Evolutionary conservation across 768 basidiomycete species (phyloP).

Genomic region (Rhodotorula graminis): DNA sequence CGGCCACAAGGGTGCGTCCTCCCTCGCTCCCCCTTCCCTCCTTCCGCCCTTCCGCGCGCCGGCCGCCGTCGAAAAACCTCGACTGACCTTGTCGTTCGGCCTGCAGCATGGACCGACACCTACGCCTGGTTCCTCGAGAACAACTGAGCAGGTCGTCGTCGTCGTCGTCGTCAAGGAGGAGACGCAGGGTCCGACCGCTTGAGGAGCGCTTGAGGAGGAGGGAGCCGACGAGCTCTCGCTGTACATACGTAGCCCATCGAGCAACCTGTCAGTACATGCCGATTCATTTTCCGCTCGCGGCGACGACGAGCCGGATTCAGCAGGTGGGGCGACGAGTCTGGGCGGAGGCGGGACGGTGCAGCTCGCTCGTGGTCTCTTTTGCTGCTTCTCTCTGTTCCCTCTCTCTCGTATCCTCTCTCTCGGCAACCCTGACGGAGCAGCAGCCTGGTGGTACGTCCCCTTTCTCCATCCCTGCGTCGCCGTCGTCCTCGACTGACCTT

Average conservation of each 20-base stretch:
- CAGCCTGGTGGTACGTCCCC: not conserved
- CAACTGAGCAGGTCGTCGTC: not conserved
- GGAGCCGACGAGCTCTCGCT: no score
- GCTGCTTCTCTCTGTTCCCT: not conserved
- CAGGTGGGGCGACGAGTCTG: no score
- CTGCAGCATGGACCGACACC: conserved; percentile 26
- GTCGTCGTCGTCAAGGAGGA: not conserved
- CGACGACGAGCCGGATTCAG: no score
- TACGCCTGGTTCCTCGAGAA: conserved; percentile 7
- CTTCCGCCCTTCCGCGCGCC: no score
- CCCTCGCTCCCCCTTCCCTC: no score
- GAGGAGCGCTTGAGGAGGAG: not conserved
- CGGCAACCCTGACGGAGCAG: not conserved
- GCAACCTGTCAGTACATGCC: no score
- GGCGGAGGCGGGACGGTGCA: no score
- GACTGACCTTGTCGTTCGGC: no score
- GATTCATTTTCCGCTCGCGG: no score
- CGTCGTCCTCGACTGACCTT: not conserved
- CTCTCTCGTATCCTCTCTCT: not conserved
- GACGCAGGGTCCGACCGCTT: not conserved
- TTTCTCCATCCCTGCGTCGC: not conserved
- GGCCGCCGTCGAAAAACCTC: not conserved
- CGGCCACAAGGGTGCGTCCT: conserved; percentile 53
- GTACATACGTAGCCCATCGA: no score
- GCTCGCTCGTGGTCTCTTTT: not conserved